These are phyloP conservation scores for Volvox reticuliferus DNA, from an alignment of 139 green algal genomes.

Conservation along the genomic window DNA sequence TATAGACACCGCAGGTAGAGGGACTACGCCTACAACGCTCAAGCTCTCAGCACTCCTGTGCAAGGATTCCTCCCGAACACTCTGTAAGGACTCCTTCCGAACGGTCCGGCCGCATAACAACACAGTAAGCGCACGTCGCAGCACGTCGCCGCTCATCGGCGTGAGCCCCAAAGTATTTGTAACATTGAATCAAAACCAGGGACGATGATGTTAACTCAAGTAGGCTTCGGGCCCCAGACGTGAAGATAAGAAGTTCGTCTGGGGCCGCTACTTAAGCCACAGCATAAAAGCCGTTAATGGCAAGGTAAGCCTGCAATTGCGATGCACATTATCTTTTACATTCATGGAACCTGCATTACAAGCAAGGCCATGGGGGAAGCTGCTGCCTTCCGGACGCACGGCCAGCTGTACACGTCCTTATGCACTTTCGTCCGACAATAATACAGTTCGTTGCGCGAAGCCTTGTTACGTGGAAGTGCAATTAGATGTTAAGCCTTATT, in stretches of 20 bases:
- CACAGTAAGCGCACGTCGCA: neutral
- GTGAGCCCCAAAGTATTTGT: neutral
- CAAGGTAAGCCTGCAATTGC: too few relatives aligned
- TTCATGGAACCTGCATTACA: too few relatives aligned
- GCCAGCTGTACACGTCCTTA: too few relatives aligned
- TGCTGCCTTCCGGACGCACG: too few relatives aligned
- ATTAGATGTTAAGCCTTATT: too few relatives aligned
- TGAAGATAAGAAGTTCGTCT: neutral
- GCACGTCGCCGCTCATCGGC: neutral
- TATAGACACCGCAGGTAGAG: neutral
- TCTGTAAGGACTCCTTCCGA: neutral
- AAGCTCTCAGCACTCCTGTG: neutral
- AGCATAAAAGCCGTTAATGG: neutral
- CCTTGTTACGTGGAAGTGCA: too few relatives aligned
- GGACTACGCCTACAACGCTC: neutral
- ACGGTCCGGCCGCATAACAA: neutral
- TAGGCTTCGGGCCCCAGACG: constrained; percentile 5
- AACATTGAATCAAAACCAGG: neutral
- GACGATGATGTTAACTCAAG: too few relatives aligned
- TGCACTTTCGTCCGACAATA: too few relatives aligned
- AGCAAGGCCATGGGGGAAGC: too few relatives aligned
- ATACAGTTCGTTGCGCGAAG: too few relatives aligned
- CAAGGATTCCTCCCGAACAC: neutral
- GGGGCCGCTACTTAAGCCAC: neutral
- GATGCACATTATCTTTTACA: too few relatives aligned